Conservation (phyloP, 805 yeast genomes). For the Isabelozyma pseudorhagii region DNA sequence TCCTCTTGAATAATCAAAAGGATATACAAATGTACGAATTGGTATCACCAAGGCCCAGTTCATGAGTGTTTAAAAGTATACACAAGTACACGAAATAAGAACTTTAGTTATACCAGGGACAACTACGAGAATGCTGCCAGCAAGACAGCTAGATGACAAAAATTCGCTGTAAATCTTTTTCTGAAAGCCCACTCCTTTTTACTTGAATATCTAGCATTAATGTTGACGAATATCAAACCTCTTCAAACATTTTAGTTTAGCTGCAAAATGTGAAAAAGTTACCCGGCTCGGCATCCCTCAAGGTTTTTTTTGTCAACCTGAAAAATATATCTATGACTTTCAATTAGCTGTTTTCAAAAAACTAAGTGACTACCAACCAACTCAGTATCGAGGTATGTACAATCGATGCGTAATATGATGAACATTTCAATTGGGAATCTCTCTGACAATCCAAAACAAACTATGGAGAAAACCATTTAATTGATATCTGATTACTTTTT, state of each 20-base stretch:
- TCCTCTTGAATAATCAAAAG: too few species aligned
- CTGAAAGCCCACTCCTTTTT: too few species aligned
- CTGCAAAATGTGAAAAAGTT: background rate
- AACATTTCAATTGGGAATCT: slow-evolving; percentile 34
- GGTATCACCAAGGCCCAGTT: background rate
- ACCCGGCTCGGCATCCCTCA: background rate
- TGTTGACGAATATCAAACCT: too few species aligned
- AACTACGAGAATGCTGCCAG: too few species aligned
- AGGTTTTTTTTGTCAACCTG: too few species aligned
- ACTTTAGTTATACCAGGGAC: too few species aligned
- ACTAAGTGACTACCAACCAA: background rate
- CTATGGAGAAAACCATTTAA: slow-evolving; percentile 21
- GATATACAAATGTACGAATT: background rate
- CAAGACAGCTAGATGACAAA: too few species aligned
- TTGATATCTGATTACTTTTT: slow-evolving; percentile 12
- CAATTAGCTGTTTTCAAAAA: background rate
- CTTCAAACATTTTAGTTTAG: background rate
- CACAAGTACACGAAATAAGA: too few species aligned
- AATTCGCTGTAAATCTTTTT: too few species aligned
- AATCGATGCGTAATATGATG: slow-evolving; percentile 14
- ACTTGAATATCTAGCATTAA: too few species aligned
- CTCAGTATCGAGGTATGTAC: background rate
- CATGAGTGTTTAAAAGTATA: too few species aligned
- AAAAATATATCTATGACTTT: background rate
- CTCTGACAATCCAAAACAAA: slow-evolving; percentile 29